Conservation (phyloP, 345 rosid species). For the Hypericum perforatum region DNA sequence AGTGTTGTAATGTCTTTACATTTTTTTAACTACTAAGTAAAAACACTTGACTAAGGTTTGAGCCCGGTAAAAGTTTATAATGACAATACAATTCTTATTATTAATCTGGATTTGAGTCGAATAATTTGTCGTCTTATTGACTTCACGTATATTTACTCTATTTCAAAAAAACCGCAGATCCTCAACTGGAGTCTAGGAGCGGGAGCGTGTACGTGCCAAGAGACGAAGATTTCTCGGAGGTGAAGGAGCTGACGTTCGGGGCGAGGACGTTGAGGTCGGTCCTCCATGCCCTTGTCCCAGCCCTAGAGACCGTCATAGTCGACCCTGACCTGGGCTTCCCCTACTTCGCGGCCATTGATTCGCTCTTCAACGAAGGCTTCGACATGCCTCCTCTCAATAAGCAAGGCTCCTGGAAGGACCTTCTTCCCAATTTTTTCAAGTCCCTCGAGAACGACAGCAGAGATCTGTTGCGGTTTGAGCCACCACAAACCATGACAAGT, state of each 20-base stretch:
- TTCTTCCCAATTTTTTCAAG: conserved; percentile 53
- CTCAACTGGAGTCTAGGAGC: conserved; percentile 34
- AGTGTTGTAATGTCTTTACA: no score
- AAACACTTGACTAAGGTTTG: no score
- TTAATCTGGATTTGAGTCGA: no score
- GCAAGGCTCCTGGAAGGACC: conserved; percentile 27
- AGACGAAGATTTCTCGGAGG: conserved; percentile 58
- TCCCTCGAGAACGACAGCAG: conserved; percentile 24
- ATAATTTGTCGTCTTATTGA: no score
- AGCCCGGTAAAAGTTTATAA: no score
- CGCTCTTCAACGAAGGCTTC: conserved; percentile 51
- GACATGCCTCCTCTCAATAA: conserved; percentile 19
- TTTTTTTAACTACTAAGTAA: no score
- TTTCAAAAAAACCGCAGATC: conserved; percentile 25
- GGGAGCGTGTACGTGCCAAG: conserved; percentile 52
- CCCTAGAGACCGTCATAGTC: conserved; percentile 30
- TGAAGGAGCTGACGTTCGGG: conserved; percentile 41
- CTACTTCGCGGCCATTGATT: conserved; percentile 51
- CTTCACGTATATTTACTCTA: no score
- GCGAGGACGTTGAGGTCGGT: conserved; percentile 50
- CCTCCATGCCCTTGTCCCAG: conserved; percentile 46
- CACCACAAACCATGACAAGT: conserved; percentile 44
- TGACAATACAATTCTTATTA: no score
- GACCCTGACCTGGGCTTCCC: conserved; percentile 47
- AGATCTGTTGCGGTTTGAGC: conserved; percentile 42